Conservation (phyloP, 1,284 basidiomycete genomes). For the Uromyces viciae-fabae region DNA sequence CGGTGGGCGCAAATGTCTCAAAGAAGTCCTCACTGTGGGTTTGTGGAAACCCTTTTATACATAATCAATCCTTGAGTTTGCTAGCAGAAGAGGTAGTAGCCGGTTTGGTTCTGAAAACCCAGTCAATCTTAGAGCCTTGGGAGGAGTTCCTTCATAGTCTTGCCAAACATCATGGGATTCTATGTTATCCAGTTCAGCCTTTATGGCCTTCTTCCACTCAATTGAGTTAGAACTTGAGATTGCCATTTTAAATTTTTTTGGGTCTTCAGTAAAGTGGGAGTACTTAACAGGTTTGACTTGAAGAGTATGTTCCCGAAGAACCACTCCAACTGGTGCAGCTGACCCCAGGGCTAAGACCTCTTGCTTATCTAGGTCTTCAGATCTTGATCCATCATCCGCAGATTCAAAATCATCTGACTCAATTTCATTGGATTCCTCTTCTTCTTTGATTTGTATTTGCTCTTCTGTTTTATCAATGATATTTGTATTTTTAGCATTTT, state of each 20-base stretch:
- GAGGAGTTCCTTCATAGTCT: neutral
- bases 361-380: neutral
- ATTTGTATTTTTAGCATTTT: neutral
- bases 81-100: slow-evolving; percentile 53
- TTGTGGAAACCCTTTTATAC: slow-evolving; percentile 59
- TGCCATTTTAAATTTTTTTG: neutral
- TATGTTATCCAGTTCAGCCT: neutral
- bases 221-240: neutral
- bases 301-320: neutral
- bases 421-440: neutral
- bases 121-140: slow-evolving; percentile 51
- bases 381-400: too few relatives aligned
- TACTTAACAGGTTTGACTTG: neutral
- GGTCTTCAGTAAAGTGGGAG: neutral
- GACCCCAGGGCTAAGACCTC: too few relatives aligned
- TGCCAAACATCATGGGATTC: neutral
- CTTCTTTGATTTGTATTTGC: neutral
- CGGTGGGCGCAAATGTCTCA: slow-evolving; percentile 57
- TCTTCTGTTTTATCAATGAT: neutral
- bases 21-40: slow-evolving; percentile 57
- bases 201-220: neutral
- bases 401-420: neutral
- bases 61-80: slow-evolving; percentile 56
- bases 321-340: neutral
- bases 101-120: slow-evolving; percentile 56